Percentiles rank a stretch among this genome's conserved stretches.
Conservation (phyloP, 371 early-diverging fungal species). For the Mucor circinelloides region DNA sequence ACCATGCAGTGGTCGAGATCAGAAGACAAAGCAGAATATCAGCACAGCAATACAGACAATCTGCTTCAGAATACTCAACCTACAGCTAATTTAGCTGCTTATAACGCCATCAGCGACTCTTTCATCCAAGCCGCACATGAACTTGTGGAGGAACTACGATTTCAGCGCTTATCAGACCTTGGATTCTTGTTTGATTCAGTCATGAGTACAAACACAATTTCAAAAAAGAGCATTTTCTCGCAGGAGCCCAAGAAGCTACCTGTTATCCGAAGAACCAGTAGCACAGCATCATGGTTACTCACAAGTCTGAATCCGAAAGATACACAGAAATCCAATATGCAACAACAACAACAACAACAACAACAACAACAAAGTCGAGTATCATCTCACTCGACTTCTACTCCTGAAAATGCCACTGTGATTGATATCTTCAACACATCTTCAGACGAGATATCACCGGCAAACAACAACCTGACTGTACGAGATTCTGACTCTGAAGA, state of each 20-base stretch:
- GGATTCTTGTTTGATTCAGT: conserved; percentile 39
- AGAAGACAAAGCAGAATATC: neutral
- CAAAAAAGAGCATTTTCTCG: conserved; percentile 20
- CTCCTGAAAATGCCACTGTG: conserved; percentile 11
- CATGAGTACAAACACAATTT: conserved; percentile 29
- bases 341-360: neutral
- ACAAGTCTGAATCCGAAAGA: neutral
- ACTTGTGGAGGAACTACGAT: conserved; percentile 28
- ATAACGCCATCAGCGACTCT: neutral
- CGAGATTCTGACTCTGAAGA: conserved; percentile 28
- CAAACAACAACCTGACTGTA: conserved; percentile 2
- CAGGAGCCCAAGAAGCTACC: neutral
- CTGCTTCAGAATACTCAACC: neutral
- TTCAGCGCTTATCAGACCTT: conserved; percentile 25
- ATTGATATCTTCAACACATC: conserved; percentile 20
- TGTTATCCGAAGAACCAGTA: neutral
- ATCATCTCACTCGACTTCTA: neutral
- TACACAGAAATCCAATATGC: neutral
- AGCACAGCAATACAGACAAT: neutral
- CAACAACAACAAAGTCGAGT: neutral
- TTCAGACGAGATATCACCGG: too few relatives aligned
- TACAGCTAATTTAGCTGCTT: neutral
- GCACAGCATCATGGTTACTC: conserved; percentile 10
- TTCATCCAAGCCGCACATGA: conserved; percentile 36
- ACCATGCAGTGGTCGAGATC: conserved; percentile 21